Evolutionary conservation across 257 asterid genomes (phyloP).

Genomic region (Solanum appendiculatum): DNA sequence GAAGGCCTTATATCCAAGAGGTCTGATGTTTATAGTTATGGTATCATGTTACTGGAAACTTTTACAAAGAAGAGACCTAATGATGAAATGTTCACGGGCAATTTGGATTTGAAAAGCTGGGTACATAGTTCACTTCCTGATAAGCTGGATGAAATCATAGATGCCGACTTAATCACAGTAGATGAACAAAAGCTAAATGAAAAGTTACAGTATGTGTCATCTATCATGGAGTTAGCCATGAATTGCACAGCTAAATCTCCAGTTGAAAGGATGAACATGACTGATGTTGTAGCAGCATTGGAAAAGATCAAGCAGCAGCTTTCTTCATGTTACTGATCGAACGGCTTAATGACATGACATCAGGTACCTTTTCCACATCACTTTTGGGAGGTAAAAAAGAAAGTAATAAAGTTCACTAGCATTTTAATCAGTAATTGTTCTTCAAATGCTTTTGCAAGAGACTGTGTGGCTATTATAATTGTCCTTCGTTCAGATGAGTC

Average conservation of each 20-base stretch:
- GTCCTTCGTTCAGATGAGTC: no score
- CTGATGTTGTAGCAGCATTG: not conserved
- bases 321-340: not conserved
- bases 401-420: not conserved
- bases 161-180: not conserved
- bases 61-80: not conserved
- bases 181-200: not conserved
- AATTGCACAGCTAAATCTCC: not conserved
- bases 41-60: constrained; percentile 2
- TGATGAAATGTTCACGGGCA: not conserved
- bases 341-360: not conserved
- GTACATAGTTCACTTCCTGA: not conserved
- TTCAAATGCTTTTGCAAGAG: not conserved
- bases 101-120: not conserved
- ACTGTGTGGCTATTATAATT: not conserved
- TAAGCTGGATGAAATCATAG: not conserved
- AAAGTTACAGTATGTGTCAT: not conserved
- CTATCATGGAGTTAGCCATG: constrained; percentile 3
- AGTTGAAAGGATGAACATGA: not conserved
- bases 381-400: not conserved
- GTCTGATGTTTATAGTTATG: constrained; percentile 7
- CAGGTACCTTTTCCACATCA: not conserved
- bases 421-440: not conserved
- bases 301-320: constrained; percentile 4
- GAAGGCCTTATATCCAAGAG: not conserved